phyloP scores from a whole-genome alignment of 768 basidiomycete species.

The Podaxis sp. region DNA sequence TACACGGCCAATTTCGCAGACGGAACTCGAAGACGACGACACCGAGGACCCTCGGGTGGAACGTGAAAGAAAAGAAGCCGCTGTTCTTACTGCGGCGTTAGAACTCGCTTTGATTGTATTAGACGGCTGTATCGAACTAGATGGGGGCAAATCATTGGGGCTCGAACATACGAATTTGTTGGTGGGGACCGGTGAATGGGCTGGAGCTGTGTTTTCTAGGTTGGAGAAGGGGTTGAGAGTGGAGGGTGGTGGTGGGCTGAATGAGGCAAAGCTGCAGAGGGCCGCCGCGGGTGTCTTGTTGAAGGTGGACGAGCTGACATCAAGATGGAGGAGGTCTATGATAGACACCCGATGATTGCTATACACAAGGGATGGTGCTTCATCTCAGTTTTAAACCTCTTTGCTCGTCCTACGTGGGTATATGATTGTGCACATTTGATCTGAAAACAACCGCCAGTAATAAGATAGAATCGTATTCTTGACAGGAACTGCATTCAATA shows the following conservation, averaged over 20 bases:
- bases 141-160: constrained; percentile 71
- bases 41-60: constrained; percentile 31
- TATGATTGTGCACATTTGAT: no score
- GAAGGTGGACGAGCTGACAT: constrained; percentile 56
- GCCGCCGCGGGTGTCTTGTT: constrained; percentile 80
- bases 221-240: constrained; percentile 65
- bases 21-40: constrained; percentile 33
- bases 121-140: constrained; percentile 72
- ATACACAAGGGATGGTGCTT: no score
- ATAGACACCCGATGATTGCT: constrained; percentile 19
- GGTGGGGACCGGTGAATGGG: constrained; percentile 81
- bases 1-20: constrained; percentile 53
- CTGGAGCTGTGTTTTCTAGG: constrained; percentile 55
- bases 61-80: constrained; percentile 56
- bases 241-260: constrained; percentile 62
- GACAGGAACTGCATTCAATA: no score
- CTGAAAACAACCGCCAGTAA: not conserved
- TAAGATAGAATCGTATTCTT: not conserved
- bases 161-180: constrained; percentile 74
- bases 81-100: constrained; percentile 70
- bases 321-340: constrained; percentile 28
- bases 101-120: constrained; percentile 78
- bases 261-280: constrained; percentile 60
- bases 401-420: no score
- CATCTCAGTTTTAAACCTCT: no score